Conservation (phyloP, 805 yeast genomes). For the Zygosaccharomyces kombuchaensis region DNA sequence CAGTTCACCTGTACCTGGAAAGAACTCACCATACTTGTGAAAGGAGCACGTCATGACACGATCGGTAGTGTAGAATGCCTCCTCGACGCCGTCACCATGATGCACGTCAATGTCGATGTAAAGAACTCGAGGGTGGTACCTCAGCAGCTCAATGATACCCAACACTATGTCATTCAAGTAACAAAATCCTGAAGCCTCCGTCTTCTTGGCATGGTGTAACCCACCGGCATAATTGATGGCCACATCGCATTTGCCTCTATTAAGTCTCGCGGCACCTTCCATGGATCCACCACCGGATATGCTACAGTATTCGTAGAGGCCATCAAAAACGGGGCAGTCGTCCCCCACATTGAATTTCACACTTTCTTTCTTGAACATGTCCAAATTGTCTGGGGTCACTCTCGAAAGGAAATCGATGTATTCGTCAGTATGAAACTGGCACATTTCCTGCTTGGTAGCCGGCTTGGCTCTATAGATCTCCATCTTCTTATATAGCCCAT, state of each 20-base stretch:
- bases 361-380: conserved; percentile 81
- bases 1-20: conserved; percentile 95
- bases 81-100: conserved; percentile 98
- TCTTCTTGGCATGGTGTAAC: conserved; percentile 91
- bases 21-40: conserved; percentile 94
- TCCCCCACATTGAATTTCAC: conserved; percentile 87
- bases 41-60: conserved; percentile 95
- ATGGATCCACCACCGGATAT: conserved; percentile 91
- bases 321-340: conserved; percentile 94
- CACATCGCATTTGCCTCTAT: conserved; percentile 83
- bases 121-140: conserved; percentile 88
- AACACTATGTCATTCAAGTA: conserved; percentile 91
- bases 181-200: conserved; percentile 93
- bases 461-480: conserved; percentile 96
- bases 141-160: conserved; percentile 74
- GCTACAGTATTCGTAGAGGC: conserved; percentile 84
- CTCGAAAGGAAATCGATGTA: conserved; percentile 88
- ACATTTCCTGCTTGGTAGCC: conserved; percentile 96
- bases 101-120: conserved; percentile 94
- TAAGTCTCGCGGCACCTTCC: conserved; percentile 85
- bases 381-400: conserved; percentile 89
- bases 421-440: conserved; percentile 97
- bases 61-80: conserved; percentile 91
- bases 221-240: conserved; percentile 98
- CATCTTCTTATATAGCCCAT: conserved; percentile 94